Evolutionary conservation across 2,329 filamentous ascomycete species (phyloP).

Genomic region (Biscogniauxia marginata): DNA sequence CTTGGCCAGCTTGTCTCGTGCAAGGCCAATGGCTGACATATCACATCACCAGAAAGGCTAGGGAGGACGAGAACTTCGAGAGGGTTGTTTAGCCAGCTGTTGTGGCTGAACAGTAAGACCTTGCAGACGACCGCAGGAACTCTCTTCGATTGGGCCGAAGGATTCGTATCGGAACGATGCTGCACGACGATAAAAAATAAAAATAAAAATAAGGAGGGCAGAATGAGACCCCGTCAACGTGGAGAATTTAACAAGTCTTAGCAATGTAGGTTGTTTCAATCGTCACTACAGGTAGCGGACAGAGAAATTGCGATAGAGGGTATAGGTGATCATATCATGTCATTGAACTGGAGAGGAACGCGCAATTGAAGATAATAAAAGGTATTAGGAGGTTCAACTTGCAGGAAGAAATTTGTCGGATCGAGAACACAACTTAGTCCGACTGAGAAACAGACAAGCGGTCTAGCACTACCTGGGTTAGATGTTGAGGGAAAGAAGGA

Average conservation of each 20-base stretch:
- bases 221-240: background rate
- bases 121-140: background rate
- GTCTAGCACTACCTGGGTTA: too few species aligned
- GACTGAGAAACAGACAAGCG: background rate
- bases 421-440: background rate
- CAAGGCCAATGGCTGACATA: background rate
- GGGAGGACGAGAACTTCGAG: background rate
- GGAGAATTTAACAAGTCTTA: background rate
- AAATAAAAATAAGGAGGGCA: background rate
- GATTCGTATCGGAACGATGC: background rate
- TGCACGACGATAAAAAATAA: background rate
- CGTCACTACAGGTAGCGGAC: background rate
- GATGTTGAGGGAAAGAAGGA: background rate
- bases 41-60: background rate
- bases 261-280: background rate
- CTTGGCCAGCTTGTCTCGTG: background rate
- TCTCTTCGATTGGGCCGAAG: background rate
- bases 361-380: too few species aligned
- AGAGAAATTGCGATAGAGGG: background rate
- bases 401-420: background rate
- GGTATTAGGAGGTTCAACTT: too few species aligned
- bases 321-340: background rate
- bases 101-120: background rate
- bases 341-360: background rate
- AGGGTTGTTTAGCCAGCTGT: background rate